Evolutionary conservation across 2,329 filamentous ascomycete species (phyloP).

Genomic region (Ophidiomyces ophidiicola): DNA sequence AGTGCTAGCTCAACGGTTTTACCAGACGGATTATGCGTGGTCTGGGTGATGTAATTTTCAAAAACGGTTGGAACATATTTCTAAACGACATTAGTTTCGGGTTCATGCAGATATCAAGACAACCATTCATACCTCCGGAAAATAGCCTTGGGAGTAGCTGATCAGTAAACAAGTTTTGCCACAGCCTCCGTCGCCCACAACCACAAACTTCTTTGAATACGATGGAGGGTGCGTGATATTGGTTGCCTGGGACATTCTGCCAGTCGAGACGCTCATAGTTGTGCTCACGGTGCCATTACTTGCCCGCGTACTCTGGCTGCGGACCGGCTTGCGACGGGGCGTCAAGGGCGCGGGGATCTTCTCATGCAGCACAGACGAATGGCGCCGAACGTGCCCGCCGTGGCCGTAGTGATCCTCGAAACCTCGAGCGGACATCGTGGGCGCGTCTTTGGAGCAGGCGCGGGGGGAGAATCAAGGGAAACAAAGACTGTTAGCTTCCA

Average conservation of each 20-base stretch:
- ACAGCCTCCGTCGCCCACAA: conserved; percentile 94
- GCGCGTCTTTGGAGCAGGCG: not conserved
- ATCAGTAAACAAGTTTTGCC: conserved; percentile 98
- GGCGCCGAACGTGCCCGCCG: conserved; percentile 46
- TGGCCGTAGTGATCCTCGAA: conserved; percentile 14
- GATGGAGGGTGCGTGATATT: conserved; percentile 80
- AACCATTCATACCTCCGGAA: conserved; percentile 65
- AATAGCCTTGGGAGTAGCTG: conserved; percentile 97
- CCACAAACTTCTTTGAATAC: conserved; percentile 98
- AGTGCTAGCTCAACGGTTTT: conserved; percentile 94
- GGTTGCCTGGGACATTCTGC: conserved; percentile 62
- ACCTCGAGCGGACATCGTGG: conserved; percentile 14
- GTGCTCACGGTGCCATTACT: conserved; percentile 89
- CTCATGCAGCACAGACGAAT: conserved; percentile 37
- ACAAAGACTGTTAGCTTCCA: conserved; percentile 11
- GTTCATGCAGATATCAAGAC: conserved; percentile 2
- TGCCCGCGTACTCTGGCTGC: conserved; percentile 50
- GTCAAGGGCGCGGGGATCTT: conserved; percentile 29
- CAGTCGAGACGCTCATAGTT: conserved; percentile 58
- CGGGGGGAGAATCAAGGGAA: conserved; percentile 14
- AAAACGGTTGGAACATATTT: conserved; percentile 99
- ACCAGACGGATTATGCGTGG: conserved; percentile 70
- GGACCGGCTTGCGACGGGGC: conserved; percentile 36
- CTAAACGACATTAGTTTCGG: conserved; percentile 37
- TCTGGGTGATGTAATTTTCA: conserved; percentile 99